Evolutionary conservation across 2,329 filamentous ascomycete genomes (phyloP), one percentile per base, ranked within the genome.

Genomic region (Sporothrix variecibatus): DNA sequence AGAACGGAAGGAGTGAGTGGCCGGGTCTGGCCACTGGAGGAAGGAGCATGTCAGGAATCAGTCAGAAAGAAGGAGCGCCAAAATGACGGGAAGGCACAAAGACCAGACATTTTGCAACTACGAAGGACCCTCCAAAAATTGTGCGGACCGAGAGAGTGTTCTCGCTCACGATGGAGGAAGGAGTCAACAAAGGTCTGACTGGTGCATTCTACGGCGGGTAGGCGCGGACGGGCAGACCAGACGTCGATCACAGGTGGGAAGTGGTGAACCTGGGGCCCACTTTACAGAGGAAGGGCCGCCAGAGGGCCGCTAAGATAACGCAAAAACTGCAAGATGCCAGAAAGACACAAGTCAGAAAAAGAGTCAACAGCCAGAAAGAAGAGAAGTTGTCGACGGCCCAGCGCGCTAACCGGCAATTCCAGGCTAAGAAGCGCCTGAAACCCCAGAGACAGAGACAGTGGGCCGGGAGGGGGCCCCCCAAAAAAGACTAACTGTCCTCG

Each of bases 401-500:
- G 56, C 15, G 69, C 51, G 69, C 69, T 71, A 71, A 62, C 20
- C 23, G 69, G 69, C 34, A 71, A 20, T 28, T 26, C 38, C 56
- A 72, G 58, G n/a, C 62, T 68, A 68, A 68, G 46, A 67, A 67
- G 71, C 71, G 46, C 71, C 71, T 31, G 70, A 53, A 38, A 72
- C 58, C 56, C 70, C 28, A 65, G 28, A 49, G 28, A 2, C 43
- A 51, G 28, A 2, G 34, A 34, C 43, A 51, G 26, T 65, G 58
- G 67, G 67, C 28, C 46, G 12, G 28, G 17, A 28, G 12, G 20
- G 8, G 51, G 56, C 28, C 28, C 46, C 20, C 26, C n/a, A n/a
- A n/a, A 60, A 73, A 26, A 26, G 23, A 11, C 31, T 9, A 53
- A 31, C 26, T 12, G 26, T 49, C 58, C 8, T 46, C 62, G 38